These are phyloP conservation scores for Deinandra increscens DNA, from an alignment of 129 eudicot genomes.

Conservation along the genomic window DNA sequence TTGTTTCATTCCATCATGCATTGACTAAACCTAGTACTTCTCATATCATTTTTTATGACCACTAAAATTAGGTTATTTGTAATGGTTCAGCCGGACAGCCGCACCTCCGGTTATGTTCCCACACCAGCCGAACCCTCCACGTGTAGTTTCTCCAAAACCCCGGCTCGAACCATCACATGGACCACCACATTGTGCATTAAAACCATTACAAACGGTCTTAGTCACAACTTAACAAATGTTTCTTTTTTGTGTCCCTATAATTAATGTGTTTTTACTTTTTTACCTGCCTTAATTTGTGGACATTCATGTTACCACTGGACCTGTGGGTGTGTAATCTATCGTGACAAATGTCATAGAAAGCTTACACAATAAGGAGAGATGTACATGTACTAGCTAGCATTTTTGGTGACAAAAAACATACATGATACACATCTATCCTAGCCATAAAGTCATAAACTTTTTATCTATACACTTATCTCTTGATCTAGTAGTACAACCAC, in stretches of 20 bases:
- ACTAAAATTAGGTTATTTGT: too few relatives aligned
- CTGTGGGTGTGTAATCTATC: constrained; percentile 24
- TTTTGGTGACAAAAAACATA: constrained; percentile 14
- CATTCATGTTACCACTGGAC: constrained; percentile 34
- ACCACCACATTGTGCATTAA: too few relatives aligned
- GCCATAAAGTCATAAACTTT: constrained; percentile 1
- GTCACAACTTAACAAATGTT: too few relatives aligned
- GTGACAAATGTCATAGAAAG: constrained; percentile 30
- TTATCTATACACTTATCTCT: constrained; percentile 20
- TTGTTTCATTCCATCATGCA: too few relatives aligned
- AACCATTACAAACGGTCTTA: too few relatives aligned
- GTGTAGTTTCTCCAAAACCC: too few relatives aligned
- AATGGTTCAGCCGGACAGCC: too few relatives aligned
- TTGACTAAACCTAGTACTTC: not conserved
- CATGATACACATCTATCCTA: constrained; percentile 15
- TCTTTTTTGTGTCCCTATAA: constrained; percentile 3
- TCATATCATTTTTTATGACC: not conserved
- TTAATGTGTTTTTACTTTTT: constrained; percentile 1
- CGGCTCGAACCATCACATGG: too few relatives aligned
- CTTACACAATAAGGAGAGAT: constrained; percentile 19
- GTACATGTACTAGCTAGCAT: constrained; percentile 31
- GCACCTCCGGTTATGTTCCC: too few relatives aligned
- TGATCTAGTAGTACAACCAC: constrained; percentile 25
- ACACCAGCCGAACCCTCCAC: too few relatives aligned
- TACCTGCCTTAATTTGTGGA: not conserved